A percentile compares a stretch with the other conserved stretches of the same genome.
Conservation (phyloP, 2,329 filamentous ascomycete species). For the Colletotrichum salicis region DNA sequence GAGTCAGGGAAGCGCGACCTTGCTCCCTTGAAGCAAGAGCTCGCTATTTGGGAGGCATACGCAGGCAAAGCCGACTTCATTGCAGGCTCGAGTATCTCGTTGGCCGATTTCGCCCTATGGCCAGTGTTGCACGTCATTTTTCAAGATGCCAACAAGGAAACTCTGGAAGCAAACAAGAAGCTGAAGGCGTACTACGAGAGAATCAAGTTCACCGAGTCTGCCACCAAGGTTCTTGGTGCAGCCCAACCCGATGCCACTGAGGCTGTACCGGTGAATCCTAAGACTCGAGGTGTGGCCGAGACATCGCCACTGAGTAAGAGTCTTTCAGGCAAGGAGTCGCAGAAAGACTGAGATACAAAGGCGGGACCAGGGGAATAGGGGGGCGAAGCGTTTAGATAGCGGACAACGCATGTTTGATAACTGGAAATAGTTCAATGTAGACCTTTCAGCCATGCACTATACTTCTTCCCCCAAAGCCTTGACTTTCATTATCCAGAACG, state of each 20-base stretch:
- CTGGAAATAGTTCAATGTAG: neutral
- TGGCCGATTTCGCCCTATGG: constrained; percentile 69
- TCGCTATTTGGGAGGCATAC: constrained; percentile 55
- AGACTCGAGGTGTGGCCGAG: neutral
- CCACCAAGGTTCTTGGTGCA: constrained; percentile 38
- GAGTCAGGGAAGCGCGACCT: constrained; percentile 26
- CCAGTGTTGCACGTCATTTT: constrained; percentile 62
- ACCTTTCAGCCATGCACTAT: neutral
- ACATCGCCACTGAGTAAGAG: neutral
- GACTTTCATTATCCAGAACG: neutral
- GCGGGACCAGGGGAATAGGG: neutral
- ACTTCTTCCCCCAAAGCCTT: neutral
- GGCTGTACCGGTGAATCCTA: neutral
- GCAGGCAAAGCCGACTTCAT: constrained; percentile 55
- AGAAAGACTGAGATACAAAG: neutral
- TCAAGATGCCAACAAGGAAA: constrained; percentile 44
- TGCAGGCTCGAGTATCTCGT: constrained; percentile 51
- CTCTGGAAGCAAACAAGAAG: constrained; percentile 43
- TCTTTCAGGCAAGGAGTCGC: neutral
- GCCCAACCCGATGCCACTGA: neutral
- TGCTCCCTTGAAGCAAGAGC: constrained; percentile 44
- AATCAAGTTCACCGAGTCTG: constrained; percentile 39
- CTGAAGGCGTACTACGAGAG: constrained; percentile 52
- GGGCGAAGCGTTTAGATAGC: neutral
- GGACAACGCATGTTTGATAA: neutral